phyloP scores from a whole-genome alignment of 2,329 filamentous ascomycete genomes.

The Cladosporium velox region DNA sequence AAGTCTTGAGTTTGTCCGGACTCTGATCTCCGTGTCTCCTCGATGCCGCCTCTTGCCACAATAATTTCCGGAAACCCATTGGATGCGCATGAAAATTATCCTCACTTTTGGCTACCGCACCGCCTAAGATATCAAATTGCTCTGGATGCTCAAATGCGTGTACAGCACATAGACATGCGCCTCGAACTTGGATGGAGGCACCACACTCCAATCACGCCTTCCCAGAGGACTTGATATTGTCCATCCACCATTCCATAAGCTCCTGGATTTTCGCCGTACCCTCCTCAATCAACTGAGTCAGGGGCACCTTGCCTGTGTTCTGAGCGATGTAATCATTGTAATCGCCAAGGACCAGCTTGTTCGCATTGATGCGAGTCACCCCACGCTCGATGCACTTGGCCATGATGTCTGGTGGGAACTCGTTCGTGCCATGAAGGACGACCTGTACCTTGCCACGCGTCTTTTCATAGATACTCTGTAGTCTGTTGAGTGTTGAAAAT shows the following conservation, averaged over 20 bases:
- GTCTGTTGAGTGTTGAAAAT: constrained; percentile 24
- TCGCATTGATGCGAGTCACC: constrained; percentile 60
- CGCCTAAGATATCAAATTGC: not conserved
- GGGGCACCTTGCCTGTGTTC: constrained; percentile 53
- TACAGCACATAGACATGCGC: not conserved
- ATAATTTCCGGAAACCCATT: not conserved
- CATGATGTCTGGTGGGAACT: constrained; percentile 58
- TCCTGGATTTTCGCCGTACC: constrained; percentile 57
- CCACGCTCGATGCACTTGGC: constrained; percentile 57
- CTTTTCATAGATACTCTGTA: constrained; percentile 52
- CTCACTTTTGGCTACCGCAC: not conserved
- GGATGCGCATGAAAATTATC: not conserved
- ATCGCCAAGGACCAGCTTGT: constrained; percentile 58
- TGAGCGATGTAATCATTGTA: constrained; percentile 50
- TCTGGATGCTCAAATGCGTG: not conserved
- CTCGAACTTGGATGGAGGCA: not conserved
- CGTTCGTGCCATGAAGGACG: constrained; percentile 61
- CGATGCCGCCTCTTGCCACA: not conserved
- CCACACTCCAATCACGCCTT: constrained; percentile 31
- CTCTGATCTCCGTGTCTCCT: not conserved
- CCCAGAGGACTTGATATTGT: constrained; percentile 47
- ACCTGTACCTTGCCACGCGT: constrained; percentile 53
- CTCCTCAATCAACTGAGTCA: constrained; percentile 58
- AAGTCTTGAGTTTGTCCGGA: not conserved
- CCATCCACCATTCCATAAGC: constrained; percentile 59